Base-by-base conservation (phyloP, 2,329 filamentous ascomycete species). In the Phyllosticta paracitricarpa region DNA sequence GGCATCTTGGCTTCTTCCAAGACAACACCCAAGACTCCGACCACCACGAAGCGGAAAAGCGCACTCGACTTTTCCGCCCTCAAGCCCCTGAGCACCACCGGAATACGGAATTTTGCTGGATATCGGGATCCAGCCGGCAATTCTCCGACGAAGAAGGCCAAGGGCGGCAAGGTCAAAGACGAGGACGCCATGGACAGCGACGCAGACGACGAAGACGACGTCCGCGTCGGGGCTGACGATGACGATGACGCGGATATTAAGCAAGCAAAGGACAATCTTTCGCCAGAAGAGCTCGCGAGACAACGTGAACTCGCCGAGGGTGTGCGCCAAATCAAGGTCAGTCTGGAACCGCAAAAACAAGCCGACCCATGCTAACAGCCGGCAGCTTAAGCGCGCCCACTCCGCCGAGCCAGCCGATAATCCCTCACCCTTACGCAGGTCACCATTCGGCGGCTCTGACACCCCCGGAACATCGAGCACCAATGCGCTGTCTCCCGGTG, bases 31-130 rank as follows among this genome's bases (percentile, higher is more conserved):
- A 84, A 87, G 61, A 79, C 84, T 14, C 83, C 84, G 0, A 80
- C 85, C 51, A 80, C 82, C 7, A 75, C 77, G n/a, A 95, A 95
- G 75, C 83, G 92, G 68, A 87, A 91, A 68, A 95, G 91, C 3
- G 89, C 91, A 67, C 82, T 92, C 0, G 91, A 97, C 75, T 93
- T 97, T 69, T 87, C 89, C 14, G 91, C 83, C 61, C 81, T 97
- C 9, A 89, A 88, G 2, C 91, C 92, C 0, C 79, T 97, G 24
- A 95, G 95, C 72, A 82, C 89, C 2, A 84, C 85, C n/a, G 91
- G 92, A 26, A 93, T 91, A 0, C 89, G 95, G 56, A 92, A 92
- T 40, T 97, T 96, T 72, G 87, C 91, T 2, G 84, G 89, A 14
- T 97, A 97, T 78, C 85, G 93, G 59, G 91, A 95, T 65, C 80